A percentile compares a stretch with the other conserved stretches of the same genome.
These are phyloP conservation scores for Candida ficus DNA, from an alignment of 805 yeast genomes.

Conservation along the genomic window DNA sequence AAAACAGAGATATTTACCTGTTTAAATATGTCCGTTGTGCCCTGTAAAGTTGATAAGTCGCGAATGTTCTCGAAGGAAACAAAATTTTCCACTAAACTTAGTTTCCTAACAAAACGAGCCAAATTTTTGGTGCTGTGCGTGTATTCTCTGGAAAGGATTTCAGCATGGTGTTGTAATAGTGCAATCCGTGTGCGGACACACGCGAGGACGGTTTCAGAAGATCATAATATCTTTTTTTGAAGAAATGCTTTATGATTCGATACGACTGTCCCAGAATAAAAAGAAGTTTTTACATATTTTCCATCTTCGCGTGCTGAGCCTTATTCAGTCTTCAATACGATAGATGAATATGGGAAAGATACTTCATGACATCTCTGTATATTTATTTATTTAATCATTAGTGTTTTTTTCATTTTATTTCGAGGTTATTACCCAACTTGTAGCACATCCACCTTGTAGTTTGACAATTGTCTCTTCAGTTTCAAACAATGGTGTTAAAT, in stretches of 20 bases:
- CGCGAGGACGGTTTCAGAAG: constrained; percentile 15
- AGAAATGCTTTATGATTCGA: constrained; percentile 33
- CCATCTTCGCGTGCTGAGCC: constrained; percentile 48
- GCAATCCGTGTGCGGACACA: neutral
- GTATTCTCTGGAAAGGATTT: neutral
- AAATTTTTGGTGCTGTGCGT: neutral
- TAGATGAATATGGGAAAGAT: constrained; percentile 80
- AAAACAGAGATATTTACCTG: no score
- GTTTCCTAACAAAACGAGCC: no score
- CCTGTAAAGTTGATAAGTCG: constrained; percentile 1
- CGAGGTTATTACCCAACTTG: constrained; percentile 50
- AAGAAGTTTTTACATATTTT: constrained; percentile 71
- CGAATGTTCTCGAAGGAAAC: constrained; percentile 4
- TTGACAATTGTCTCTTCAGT: constrained; percentile 29
- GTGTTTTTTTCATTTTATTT: constrained; percentile 2
- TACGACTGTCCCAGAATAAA: constrained; percentile 58
- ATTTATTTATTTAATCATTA: constrained; percentile 1
- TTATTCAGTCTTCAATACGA: constrained; percentile 26
- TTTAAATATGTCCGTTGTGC: neutral
- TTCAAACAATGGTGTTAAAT: constrained; percentile 32
- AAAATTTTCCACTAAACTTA: no score
- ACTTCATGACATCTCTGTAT: constrained; percentile 53
- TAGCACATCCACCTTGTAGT: constrained; percentile 63
- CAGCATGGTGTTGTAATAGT: neutral
- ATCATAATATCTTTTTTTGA: constrained; percentile 7